phyloP scores from a whole-genome alignment of 2,329 filamentous ascomycete species.

The Ophiostoma sp. region DNA sequence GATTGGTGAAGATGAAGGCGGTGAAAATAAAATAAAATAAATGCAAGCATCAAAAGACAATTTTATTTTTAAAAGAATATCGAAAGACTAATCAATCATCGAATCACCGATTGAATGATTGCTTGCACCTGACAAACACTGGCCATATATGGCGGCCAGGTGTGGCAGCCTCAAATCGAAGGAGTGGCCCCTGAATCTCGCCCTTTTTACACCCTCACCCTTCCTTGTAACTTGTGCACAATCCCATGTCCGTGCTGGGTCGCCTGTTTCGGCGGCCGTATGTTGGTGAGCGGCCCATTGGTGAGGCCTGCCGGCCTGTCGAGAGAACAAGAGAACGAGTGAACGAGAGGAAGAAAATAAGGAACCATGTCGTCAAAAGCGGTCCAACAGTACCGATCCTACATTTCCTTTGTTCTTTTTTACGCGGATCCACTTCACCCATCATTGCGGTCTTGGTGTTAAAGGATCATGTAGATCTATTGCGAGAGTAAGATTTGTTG shows the following conservation, averaged over 20 bases:
- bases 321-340: neutral
- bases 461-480: neutral
- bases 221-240: neutral
- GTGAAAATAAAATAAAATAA: neutral
- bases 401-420: neutral
- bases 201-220: neutral
- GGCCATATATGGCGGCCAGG: neutral
- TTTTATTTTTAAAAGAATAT: neutral
- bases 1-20: neutral
- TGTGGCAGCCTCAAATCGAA: constrained; percentile 5
- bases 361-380: neutral
- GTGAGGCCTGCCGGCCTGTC: neutral
- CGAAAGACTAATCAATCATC: neutral
- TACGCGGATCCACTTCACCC: neutral
- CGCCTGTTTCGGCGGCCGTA: constrained; percentile 9
- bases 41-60: neutral
- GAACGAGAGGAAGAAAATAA: neutral
- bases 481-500: neutral
- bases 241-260: constrained; percentile 3
- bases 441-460: neutral
- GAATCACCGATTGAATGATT: neutral
- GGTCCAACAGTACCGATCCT: neutral
- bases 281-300: constrained; percentile 1
- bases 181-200: constrained; percentile 3
- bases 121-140: neutral